Evolutionary conservation across 2,329 filamentous ascomycete species (phyloP).

Genomic region (Arthrocladium fulminans): DNA sequence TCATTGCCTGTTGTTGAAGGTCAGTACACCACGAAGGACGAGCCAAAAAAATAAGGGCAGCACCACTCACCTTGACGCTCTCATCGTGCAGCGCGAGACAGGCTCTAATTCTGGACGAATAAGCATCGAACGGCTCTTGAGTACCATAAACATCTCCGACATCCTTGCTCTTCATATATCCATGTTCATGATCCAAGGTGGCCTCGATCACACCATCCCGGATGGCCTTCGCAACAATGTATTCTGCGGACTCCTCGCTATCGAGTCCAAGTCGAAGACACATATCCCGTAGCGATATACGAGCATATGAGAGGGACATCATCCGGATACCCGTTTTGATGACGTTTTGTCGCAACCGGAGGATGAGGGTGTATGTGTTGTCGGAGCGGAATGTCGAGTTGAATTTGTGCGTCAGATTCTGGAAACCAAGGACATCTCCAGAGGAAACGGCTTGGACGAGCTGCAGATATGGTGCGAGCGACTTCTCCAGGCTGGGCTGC

Average conservation of each 20-base stretch:
- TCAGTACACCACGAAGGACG: slow-evolving; percentile 17
- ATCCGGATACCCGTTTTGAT: slow-evolving; percentile 99
- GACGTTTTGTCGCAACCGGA: slow-evolving; percentile 92
- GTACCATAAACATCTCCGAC: slow-evolving; percentile 94
- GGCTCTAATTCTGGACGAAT: slow-evolving; percentile 91
- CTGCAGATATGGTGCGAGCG: slow-evolving; percentile 85
- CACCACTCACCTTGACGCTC: slow-evolving; percentile 74
- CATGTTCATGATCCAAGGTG: slow-evolving; percentile 82
- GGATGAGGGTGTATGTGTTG: slow-evolving; percentile 88
- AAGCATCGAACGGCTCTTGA: slow-evolving; percentile 88
- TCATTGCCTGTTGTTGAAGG: slow-evolving; percentile 65
- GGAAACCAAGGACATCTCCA: slow-evolving; percentile 90
- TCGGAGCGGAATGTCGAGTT: slow-evolving; percentile 82
- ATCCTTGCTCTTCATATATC: slow-evolving; percentile 98
- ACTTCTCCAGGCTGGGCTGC: slow-evolving; percentile 73
- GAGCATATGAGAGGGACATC: slow-evolving; percentile 97
- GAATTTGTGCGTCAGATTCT: slow-evolving; percentile 74
- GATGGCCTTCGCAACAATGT: slow-evolving; percentile 98
- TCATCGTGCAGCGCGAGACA: slow-evolving; percentile 91
- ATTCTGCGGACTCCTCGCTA: slow-evolving; percentile 95
- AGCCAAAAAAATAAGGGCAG: neutral
- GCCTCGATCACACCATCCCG: slow-evolving; percentile 96
- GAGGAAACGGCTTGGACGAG: slow-evolving; percentile 92
- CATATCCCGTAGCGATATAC: slow-evolving; percentile 93
- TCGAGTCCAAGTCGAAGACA: slow-evolving; percentile 89